Evolutionary conservation across 352 stramenopile species (phyloP), one percentile per base, ranked within the genome.

Genomic region (Thalassiosira pacifica): DNA sequence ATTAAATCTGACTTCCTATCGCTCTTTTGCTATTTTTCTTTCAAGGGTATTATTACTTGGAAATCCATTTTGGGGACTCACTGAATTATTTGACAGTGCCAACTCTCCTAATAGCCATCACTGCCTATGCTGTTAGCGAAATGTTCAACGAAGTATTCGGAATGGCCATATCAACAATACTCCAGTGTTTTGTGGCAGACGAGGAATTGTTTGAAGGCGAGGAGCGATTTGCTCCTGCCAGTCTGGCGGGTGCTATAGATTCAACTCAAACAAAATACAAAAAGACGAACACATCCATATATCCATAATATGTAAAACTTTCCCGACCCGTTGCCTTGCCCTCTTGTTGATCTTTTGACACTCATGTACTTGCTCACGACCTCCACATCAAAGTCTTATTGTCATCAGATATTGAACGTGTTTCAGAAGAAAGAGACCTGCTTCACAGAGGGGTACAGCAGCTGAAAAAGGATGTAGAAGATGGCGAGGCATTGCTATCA

Each of bases 131-230:
- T 74, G 93, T 99, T 37, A 95, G 93, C 4, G 95, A 93, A 9
- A 98, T 98, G 76, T 98, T 99, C 76, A 92, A 98, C 52, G 93
- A 95, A 24, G 96, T 98, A 13, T 99, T 98, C 86, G 96, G 97
- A 71, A 99, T 99, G 94, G 90, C 93, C 32, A 98, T 99, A 75
- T 94, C 97, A 40, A 98, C 97, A 10, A 98, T 99, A 42, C 85
- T 99, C 48, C 91, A 99, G 70, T 98, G 96, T 84, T 99, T 98
- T 88, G 97, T 98, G 83, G 96, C 98, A 59, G 97, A 99, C 88
- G 94, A 97, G 83, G 94, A 97, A 88, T 96, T 97, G 86, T 97
- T 97, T 83, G 81, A 90, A 24, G 75, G 61, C 13, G 65, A 90
- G 59, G 70, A 86, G 57, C 34, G 79, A 19, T 91, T 83, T 76